Evolutionary conservation across 208 protist genomes (phyloP).

Genomic region (Leishmania martiniquensis): DNA sequence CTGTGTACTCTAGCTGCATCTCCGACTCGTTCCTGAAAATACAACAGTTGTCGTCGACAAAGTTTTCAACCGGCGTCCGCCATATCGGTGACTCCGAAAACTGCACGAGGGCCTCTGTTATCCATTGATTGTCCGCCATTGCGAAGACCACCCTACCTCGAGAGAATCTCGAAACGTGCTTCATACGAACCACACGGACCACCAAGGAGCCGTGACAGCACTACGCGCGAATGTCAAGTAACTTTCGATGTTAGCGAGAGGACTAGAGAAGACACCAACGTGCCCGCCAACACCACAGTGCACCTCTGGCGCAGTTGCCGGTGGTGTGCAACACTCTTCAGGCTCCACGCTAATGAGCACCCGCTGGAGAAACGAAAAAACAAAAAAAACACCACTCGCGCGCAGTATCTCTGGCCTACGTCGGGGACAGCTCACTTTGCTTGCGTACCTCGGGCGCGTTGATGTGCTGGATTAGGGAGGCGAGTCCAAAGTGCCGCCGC

Average conservation of each 20-base stretch:
- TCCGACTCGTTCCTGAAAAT: constrained; percentile 88
- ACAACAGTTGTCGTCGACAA: constrained; percentile 93
- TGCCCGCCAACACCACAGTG: not conserved
- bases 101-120: constrained; percentile 85
- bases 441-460: not conserved
- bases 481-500: not conserved
- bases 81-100: constrained; percentile 88
- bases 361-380: too few species aligned
- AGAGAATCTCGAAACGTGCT: not conserved
- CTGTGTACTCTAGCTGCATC: constrained; percentile 91
- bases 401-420: not conserved
- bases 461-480: not conserved
- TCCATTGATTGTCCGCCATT: constrained; percentile 65
- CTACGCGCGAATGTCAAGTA: not conserved
- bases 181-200: not conserved
- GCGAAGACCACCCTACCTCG: not conserved
- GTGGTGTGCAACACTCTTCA: not conserved
- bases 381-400: not conserved
- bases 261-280: not conserved
- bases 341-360: not conserved
- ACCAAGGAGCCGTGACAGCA: not conserved
- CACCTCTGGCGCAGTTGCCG: not conserved
- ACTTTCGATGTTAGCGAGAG: not conserved
- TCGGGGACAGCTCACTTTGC: not conserved
- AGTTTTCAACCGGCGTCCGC: constrained; percentile 83